These are phyloP conservation scores for Lizonia empirigonia DNA, from an alignment of 2,329 filamentous ascomycete genomes.

Conservation along the genomic window DNA sequence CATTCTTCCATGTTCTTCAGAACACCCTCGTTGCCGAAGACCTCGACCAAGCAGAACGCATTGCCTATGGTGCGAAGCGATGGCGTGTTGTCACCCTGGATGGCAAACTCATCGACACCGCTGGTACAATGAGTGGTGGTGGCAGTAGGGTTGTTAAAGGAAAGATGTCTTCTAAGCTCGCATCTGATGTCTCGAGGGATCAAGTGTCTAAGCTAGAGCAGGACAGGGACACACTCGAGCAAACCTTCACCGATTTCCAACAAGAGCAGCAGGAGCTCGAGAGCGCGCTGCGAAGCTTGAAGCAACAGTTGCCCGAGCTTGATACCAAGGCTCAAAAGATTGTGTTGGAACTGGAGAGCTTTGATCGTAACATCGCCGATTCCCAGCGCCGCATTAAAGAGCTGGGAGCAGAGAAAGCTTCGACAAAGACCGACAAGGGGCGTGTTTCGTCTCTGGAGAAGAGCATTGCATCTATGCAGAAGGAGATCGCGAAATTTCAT, in stretches of 20 bases:
- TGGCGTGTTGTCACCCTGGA: conserved; percentile 97
- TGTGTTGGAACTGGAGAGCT: conserved; percentile 83
- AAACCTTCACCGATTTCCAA: conserved; percentile 82
- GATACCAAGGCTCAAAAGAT: conserved; percentile 94
- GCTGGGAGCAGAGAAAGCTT: conserved; percentile 77
- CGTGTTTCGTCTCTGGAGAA: conserved; percentile 76
- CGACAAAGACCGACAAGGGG: conserved; percentile 78
- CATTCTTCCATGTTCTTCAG: conserved; percentile 94
- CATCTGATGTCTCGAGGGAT: conserved; percentile 84
- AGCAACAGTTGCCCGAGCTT: conserved; percentile 78
- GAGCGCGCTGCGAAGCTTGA: conserved; percentile 70
- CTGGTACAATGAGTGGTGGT: conserved; percentile 98
- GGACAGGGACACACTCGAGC: conserved; percentile 83
- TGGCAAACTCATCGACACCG: conserved; percentile 95
- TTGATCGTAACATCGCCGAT: conserved; percentile 81
- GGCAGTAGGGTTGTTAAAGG: conserved; percentile 88
- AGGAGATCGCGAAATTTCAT: conserved; percentile 79
- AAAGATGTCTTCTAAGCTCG: conserved; percentile 94
- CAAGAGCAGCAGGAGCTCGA: conserved; percentile 83
- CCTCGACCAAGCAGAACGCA: conserved; percentile 93
- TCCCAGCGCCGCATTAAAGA: conserved; percentile 85
- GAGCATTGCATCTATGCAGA: conserved; percentile 74
- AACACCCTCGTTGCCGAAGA: conserved; percentile 94
- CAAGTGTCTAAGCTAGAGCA: conserved; percentile 85
- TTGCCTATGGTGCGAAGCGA: conserved; percentile 89